phyloP scores from a whole-genome alignment of 805 yeast species.

The Lachancea nothofagi region DNA sequence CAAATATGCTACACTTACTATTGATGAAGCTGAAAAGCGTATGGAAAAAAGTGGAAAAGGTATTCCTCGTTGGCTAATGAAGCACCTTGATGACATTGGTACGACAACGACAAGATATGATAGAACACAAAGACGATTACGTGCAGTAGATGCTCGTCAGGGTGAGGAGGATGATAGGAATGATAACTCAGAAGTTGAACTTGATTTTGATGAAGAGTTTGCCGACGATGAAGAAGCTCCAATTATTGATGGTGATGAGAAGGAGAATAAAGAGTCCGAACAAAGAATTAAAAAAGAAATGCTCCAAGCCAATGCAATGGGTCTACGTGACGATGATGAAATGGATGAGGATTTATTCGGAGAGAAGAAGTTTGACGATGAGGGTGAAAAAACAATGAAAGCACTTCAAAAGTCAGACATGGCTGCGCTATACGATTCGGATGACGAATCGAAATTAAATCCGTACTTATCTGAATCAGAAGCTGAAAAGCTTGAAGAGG shows the following conservation, averaged over 20 bases:
- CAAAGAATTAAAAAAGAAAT: conserved; percentile 76
- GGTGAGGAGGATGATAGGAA: conserved; percentile 39
- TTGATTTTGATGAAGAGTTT: conserved; percentile 94
- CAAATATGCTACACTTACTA: conserved; percentile 85
- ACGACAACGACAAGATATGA: conserved; percentile 46
- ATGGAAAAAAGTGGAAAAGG: conserved; percentile 70
- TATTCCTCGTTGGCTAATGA: conserved; percentile 95
- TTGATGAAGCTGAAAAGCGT: conserved; percentile 94
- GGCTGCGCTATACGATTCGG: conserved; percentile 70
- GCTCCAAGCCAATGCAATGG: conserved; percentile 73
- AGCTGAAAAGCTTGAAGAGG: conserved; percentile 47
- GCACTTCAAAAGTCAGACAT: conserved; percentile 82
- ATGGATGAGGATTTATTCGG: conserved; percentile 67
- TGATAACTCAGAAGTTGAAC: conserved; percentile 81
- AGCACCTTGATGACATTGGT: conserved; percentile 66
- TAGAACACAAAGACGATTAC: conserved; percentile 42
- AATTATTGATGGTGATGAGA: conserved; percentile 90
- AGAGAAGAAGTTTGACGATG: conserved; percentile 78
- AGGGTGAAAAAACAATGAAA: conserved; percentile 79
- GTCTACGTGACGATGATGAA: conserved; percentile 54
- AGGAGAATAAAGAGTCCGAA: conserved; percentile 87
- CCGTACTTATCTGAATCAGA: conserved; percentile 77
- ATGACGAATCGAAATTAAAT: conserved; percentile 76
- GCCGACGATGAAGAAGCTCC: conserved; percentile 99
- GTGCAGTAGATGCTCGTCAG: conserved; percentile 42